Evolutionary conservation across 192 early-diverging fungal species (phyloP).

Genomic region (Coemansia sp.): DNA sequence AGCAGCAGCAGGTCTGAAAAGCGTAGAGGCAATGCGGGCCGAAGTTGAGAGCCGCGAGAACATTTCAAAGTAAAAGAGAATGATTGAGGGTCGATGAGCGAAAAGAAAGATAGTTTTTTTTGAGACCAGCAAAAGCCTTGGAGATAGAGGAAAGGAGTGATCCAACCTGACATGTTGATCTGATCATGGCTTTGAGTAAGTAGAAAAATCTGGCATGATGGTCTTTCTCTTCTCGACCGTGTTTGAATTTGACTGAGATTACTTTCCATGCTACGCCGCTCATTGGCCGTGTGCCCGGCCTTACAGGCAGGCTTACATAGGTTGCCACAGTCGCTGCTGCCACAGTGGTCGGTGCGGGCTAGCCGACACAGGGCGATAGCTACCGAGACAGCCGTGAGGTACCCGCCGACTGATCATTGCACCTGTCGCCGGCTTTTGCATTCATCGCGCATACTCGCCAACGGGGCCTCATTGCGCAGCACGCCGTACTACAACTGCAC

Average conservation of each 20-base stretch:
- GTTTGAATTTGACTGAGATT: neutral
- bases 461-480: neutral
- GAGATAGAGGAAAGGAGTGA: neutral
- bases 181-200: neutral
- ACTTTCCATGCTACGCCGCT: neutral
- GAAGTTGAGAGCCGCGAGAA: conserved; percentile 23
- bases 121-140: neutral
- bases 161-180: neutral
- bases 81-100: neutral
- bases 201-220: neutral
- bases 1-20: conserved; percentile 21
- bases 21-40: conserved; percentile 30
- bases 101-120: neutral
- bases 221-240: neutral
- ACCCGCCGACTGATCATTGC: neutral
- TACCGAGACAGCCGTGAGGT: neutral
- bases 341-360: neutral
- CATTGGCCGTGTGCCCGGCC: neutral
- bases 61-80: conserved; percentile 24
- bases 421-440: neutral
- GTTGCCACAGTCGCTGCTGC: neutral
- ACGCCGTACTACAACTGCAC: conserved; percentile 22
- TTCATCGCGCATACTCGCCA: neutral
- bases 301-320: neutral
- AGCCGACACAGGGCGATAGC: neutral